Percentiles rank a stretch among this genome's conserved stretches.
Conservation (phyloP, 2,329 filamentous ascomycete species). For the Trichoderma brevicompactum region DNA sequence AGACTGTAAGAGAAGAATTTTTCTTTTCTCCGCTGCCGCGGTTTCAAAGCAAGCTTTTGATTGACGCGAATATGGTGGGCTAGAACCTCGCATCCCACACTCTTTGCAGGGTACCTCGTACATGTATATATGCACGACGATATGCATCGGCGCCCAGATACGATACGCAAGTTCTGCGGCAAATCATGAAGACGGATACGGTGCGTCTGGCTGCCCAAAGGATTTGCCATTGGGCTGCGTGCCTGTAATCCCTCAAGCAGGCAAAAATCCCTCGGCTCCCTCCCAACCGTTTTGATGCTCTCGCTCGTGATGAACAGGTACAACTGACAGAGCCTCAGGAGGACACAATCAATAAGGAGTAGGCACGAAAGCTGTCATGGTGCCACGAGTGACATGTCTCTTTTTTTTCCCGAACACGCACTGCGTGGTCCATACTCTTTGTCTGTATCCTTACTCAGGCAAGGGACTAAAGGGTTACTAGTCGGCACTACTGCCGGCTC, state of each 20-base stretch:
- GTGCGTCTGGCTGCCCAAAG: constrained; percentile 14
- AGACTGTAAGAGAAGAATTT: constrained; percentile 5
- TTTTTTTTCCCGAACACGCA: not conserved
- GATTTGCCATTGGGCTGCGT: constrained; percentile 16
- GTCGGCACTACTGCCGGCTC: constrained; percentile 25
- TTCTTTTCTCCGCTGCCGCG: not conserved
- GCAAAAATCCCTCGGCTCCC: constrained; percentile 15
- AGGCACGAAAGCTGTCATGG: not conserved
- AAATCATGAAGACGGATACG: not conserved
- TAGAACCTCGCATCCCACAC: not conserved
- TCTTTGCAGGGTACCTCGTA: not conserved
- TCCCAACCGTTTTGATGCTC: not conserved
- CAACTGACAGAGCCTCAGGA: not conserved
- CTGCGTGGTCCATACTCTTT: not conserved
- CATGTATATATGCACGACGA: constrained; percentile 4
- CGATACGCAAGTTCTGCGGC: not conserved
- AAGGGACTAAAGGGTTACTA: constrained; percentile 15
- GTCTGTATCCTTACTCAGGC: not conserved
- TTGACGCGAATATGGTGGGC: not conserved
- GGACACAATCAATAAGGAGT: not conserved
- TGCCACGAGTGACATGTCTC: constrained; percentile 1
- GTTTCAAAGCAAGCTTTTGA: not conserved
- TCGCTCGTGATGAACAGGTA: not conserved
- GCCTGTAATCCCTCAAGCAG: constrained; percentile 15
- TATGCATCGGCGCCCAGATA: constrained; percentile 30